Evolutionary conservation across 164 flowering plant genomes (phyloP).

Genomic region (grape (Vitis vinifera)): ASM3070453v1 NC_081806.1:3035001-3035500

Average conservation of each 20-base stretch:
- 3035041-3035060: too few species aligned
- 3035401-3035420: slow-evolving; percentile 71
- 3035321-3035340: slow-evolving; percentile 28
- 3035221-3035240: slow-evolving; percentile 24
- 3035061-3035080: too few species aligned
- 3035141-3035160: slow-evolving; percentile 2
- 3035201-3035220: slow-evolving; percentile 16
- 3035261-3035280: background rate
- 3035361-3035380: slow-evolving; percentile 94
- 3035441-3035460: slow-evolving; percentile 53
- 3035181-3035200: slow-evolving; percentile 19
- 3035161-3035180: slow-evolving; percentile 12
- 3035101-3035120: background rate
- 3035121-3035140: background rate
- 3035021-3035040: too few species aligned
- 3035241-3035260: slow-evolving; percentile 14
- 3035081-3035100: too few species aligned
- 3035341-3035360: slow-evolving; percentile 81
- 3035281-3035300: slow-evolving; percentile 19
- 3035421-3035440: slow-evolving; percentile 50
- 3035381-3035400: slow-evolving; percentile 54
- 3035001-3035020: too few species aligned
- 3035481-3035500: slow-evolving; percentile 66
- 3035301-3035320: slow-evolving; percentile 36
- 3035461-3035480: slow-evolving; percentile 57